Conservation (phyloP, 495 filamentous ascomycete genomes). For the Podospora pseudocomata region DNA sequence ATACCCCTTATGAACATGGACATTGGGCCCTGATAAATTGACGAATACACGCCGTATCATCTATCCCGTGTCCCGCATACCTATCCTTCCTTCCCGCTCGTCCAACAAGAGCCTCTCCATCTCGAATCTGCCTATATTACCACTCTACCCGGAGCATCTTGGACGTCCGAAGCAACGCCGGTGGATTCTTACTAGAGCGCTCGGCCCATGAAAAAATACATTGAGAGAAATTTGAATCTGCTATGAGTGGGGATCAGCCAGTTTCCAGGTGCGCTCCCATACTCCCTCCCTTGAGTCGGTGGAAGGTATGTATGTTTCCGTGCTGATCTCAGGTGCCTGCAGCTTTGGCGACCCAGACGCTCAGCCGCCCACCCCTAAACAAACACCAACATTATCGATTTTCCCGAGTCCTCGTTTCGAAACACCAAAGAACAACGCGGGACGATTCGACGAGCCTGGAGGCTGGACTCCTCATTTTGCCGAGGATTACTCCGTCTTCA, state of each 20-base stretch:
- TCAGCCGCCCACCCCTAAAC: constrained; percentile 73
- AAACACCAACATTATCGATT: constrained; percentile 62
- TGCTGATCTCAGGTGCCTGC: constrained; percentile 26
- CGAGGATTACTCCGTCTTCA: constrained; percentile 57
- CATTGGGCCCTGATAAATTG: constrained; percentile 1
- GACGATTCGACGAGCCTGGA: constrained; percentile 45
- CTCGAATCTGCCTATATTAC: background rate
- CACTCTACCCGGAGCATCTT: background rate
- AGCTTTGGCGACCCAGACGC: constrained; percentile 77
- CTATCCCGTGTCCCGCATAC: background rate
- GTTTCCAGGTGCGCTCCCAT: constrained; percentile 60
- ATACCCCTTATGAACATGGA: constrained; percentile 1
- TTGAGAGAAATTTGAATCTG: constrained; percentile 37
- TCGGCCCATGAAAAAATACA: background rate
- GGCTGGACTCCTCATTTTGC: constrained; percentile 55
- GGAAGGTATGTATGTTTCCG: background rate
- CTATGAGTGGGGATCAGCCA: constrained; percentile 75
- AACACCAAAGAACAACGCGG: constrained; percentile 56
- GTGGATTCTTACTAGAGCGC: background rate
- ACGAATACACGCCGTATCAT: constrained; percentile 5
- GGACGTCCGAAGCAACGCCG: constrained; percentile 15
- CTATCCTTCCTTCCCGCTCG: constrained; percentile 4
- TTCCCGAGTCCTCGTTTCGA: constrained; percentile 63
- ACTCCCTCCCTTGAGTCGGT: constrained; percentile 1
- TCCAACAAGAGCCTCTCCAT: background rate